Evolutionary conservation across 1,284 basidiomycete species (phyloP).

Genomic region (Fomitopsis schrenkii): DNA sequence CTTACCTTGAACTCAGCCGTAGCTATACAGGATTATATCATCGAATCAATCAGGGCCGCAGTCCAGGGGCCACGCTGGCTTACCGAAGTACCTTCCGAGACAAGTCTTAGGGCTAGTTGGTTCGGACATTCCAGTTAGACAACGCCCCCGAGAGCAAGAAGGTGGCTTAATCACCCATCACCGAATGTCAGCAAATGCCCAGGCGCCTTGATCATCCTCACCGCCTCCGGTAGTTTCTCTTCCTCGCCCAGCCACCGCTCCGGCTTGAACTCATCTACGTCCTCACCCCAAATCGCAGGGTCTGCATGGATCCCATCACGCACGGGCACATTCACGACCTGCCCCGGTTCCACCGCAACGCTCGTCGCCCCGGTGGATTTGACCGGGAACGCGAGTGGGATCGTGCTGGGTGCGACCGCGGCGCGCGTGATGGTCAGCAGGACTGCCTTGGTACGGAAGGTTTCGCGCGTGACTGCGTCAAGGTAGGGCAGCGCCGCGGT

Average conservation of each 20-base stretch:
- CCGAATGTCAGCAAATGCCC: conserved; percentile 19
- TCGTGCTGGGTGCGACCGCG: conserved; percentile 29
- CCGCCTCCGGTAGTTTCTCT: conserved; percentile 19
- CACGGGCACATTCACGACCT: conserved; percentile 16
- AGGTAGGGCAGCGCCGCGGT: conserved; percentile 37
- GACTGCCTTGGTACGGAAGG: conserved; percentile 29
- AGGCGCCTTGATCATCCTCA: conserved; percentile 6
- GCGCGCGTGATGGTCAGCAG: conserved; percentile 16
- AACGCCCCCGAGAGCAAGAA: no score
- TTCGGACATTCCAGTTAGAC: not conserved
- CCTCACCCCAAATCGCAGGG: conserved; percentile 36
- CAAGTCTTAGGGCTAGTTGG: conserved; percentile 14
- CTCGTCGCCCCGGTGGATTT: conserved; percentile 23
- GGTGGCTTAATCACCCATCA: conserved; percentile 11
- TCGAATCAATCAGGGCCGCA: no score
- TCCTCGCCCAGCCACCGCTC: conserved; percentile 33
- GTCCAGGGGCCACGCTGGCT: not conserved
- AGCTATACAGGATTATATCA: conserved; percentile 2
- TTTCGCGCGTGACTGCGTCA: conserved; percentile 44
- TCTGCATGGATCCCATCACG: conserved; percentile 22
- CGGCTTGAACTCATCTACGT: conserved; percentile 40
- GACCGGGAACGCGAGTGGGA: conserved; percentile 38
- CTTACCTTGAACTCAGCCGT: conserved; percentile 19
- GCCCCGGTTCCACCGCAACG: conserved; percentile 21
- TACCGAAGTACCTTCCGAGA: conserved; percentile 14